A percentile compares a stretch with the other conserved stretches of the same genome.
Evolutionary conservation across 148 eudicot genomes (phyloP).

Genomic region (Camellia lanceoleosa): DNA sequence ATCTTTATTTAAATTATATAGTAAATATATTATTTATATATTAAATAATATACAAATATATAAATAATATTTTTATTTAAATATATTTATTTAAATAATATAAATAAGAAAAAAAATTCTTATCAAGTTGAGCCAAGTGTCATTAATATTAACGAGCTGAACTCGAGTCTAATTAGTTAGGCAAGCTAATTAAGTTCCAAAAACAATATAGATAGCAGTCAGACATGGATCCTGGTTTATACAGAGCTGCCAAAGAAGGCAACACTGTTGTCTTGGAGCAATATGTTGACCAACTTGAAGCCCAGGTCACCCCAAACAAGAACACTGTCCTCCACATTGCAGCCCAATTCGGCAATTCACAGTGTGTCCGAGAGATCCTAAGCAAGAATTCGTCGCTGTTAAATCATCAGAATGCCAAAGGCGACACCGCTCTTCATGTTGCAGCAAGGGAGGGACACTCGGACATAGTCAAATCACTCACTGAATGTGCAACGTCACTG

Average conservation of each 20-base stretch:
- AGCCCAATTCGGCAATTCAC: conserved; percentile 6
- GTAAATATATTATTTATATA: too few relatives aligned
- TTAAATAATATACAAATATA: too few relatives aligned
- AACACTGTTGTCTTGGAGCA: background rate
- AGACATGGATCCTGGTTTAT: background rate
- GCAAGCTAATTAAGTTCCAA: too few relatives aligned
- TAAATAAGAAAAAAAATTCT: too few relatives aligned
- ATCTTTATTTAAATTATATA: too few relatives aligned
- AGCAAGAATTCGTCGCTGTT: background rate
- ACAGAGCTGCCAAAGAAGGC: conserved; percentile 18
- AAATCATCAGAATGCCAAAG: background rate
- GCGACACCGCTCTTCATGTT: conserved; percentile 6
- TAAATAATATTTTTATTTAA: too few relatives aligned
- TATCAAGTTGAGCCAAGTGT: too few relatives aligned
- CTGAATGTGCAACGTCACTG: conserved; percentile 1
- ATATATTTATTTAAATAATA: too few relatives aligned
- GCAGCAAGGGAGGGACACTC: conserved; percentile 11
- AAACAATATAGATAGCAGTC: too few relatives aligned
- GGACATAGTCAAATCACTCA: background rate
- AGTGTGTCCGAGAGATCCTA: conserved; percentile 6
- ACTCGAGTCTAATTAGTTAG: too few relatives aligned
- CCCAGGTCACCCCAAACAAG: conserved; percentile 5
- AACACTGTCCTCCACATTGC: conserved; percentile 20
- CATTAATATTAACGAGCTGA: too few relatives aligned
- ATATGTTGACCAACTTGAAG: background rate